Evolutionary conservation across 805 yeast species (phyloP).

Genomic region (Saturnispora dispora): DNA sequence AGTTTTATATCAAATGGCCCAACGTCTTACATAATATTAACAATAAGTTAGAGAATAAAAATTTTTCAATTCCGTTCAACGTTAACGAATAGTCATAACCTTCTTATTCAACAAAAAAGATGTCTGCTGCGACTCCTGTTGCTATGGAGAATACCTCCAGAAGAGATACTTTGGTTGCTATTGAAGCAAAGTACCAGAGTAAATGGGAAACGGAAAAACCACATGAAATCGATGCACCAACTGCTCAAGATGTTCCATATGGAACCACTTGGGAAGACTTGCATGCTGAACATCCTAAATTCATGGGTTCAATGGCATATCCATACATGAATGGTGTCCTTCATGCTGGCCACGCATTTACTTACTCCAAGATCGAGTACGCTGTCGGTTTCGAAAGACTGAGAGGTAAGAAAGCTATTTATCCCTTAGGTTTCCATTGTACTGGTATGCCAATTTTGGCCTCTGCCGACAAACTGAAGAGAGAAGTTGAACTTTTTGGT

Average conservation of each 20-base stretch:
- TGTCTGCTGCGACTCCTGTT: constrained; percentile 13
- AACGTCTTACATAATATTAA: background rate
- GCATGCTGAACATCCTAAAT: constrained; percentile 74
- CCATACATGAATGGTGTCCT: constrained; percentile 98
- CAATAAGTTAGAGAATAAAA: background rate
- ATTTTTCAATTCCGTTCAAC: constrained; percentile 4
- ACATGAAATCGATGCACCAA: constrained; percentile 85
- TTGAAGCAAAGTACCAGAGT: constrained; percentile 82
- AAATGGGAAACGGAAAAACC: constrained; percentile 80
- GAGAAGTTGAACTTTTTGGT: constrained; percentile 91
- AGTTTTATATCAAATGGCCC: background rate
- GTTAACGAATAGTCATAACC: background rate
- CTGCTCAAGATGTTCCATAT: constrained; percentile 51
- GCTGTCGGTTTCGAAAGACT: constrained; percentile 90
- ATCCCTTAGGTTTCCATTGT: constrained; percentile 98
- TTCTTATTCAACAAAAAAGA: background rate
- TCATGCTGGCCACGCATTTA: constrained; percentile 96
- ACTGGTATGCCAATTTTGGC: constrained; percentile 98
- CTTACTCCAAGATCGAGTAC: constrained; percentile 88
- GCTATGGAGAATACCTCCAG: constrained; percentile 62
- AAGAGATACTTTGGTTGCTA: constrained; percentile 85
- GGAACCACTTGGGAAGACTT: constrained; percentile 56
- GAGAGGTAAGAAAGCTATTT: constrained; percentile 85
- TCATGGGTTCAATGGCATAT: constrained; percentile 89
- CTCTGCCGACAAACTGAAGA: constrained; percentile 86